Conservation (phyloP, 148 eudicot genomes). For the Euryodendron excelsum region DNA sequence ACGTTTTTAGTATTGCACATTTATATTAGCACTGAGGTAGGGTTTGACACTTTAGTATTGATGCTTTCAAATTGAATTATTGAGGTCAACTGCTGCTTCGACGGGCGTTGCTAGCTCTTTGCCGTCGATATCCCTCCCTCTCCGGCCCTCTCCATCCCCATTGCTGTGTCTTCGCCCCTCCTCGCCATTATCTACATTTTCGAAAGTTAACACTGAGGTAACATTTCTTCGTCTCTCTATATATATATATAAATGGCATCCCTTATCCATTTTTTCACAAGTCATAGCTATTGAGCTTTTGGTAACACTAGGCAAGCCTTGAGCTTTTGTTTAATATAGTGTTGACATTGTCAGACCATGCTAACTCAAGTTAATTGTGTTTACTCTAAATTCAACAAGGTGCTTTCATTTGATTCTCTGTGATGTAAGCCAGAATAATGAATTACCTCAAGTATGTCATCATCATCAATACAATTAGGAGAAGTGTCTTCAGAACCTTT, state of each 20-base stretch:
- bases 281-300: neutral
- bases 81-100: no score
- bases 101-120: no score
- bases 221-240: no score
- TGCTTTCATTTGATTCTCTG: neutral
- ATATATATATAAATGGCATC: neutral
- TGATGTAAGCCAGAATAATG: neutral
- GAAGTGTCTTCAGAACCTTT: slow-evolving; percentile 32
- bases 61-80: no score
- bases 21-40: no score
- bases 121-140: no score
- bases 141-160: no score
- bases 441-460: slow-evolving; percentile 87
- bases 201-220: no score
- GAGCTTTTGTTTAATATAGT: neutral
- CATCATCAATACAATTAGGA: slow-evolving; percentile 48
- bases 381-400: neutral
- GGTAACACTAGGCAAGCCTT: neutral
- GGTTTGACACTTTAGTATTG: no score
- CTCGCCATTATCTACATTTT: no score
- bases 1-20: no score
- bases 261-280: neutral
- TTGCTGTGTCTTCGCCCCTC: no score
- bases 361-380: neutral
- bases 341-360: neutral